Evolutionary conservation across 495 filamentous ascomycete genomes (phyloP).

Genomic region (Parmelia sp.): DNA sequence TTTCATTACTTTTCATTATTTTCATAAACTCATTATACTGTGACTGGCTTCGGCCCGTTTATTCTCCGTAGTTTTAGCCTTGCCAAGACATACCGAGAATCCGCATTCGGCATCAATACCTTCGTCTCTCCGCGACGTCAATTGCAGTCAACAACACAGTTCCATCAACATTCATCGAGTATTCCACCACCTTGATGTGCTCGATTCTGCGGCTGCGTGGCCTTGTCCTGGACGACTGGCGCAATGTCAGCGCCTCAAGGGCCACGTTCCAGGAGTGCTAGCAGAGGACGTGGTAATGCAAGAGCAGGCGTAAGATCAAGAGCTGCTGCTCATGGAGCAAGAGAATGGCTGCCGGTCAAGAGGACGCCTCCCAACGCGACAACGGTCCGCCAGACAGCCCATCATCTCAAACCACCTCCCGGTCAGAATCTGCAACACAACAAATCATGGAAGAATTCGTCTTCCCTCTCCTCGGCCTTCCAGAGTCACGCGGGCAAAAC

Average conservation of each 20-base stretch:
- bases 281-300: constrained; percentile 12
- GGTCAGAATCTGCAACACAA: constrained; percentile 5
- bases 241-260: constrained; percentile 24
- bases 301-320: constrained; percentile 17
- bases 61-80: not conserved
- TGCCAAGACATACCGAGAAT: not conserved
- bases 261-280: constrained; percentile 18
- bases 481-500: constrained; percentile 14
- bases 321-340: constrained; percentile 13
- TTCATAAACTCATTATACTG: no score
- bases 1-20: no score
- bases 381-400: not conserved
- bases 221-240: constrained; percentile 20
- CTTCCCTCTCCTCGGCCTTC: constrained; percentile 8
- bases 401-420: constrained; percentile 14
- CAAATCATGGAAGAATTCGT: constrained; percentile 12
- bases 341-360: constrained; percentile 8
- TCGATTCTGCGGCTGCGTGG: not conserved
- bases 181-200: constrained; percentile 22
- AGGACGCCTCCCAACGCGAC: constrained; percentile 3
- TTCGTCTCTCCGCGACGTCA: not conserved
- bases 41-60: constrained; percentile 3
- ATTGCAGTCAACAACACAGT: not conserved
- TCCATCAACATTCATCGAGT: not conserved
- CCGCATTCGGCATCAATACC: not conserved